A percentile compares a stretch with the other conserved stretches of the same genome.
Conservation (phyloP, 768 basidiomycete genomes). For the Hirschioporus abietinus region DNA sequence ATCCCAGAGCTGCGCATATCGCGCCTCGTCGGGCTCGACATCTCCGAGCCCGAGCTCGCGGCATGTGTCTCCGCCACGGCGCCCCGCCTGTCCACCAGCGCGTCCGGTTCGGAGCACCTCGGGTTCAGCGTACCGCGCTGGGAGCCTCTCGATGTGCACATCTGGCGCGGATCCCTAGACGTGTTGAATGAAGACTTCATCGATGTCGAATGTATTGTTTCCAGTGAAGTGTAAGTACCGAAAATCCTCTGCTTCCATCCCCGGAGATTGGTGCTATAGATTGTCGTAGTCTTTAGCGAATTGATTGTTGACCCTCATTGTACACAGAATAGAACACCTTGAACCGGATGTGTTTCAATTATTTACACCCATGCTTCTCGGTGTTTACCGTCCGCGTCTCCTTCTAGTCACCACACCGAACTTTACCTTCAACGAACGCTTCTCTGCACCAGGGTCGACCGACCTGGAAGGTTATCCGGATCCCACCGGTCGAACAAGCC, state of each 20-base stretch:
- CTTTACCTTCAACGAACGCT: conserved; percentile 76
- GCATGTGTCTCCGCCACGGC: conserved; percentile 45
- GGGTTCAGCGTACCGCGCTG: conserved; percentile 38
- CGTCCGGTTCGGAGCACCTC: conserved; percentile 13
- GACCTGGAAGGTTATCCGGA: conserved; percentile 53
- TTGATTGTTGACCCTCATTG: background rate
- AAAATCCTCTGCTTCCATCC: background rate
- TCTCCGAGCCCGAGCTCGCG: conserved; percentile 46
- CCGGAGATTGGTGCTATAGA: background rate
- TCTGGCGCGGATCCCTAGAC: conserved; percentile 77
- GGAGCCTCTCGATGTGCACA: conserved; percentile 57
- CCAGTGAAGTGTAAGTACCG: conserved; percentile 70
- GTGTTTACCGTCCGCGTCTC: conserved; percentile 67
- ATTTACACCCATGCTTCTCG: conserved; percentile 70
- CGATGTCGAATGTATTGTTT: conserved; percentile 64
- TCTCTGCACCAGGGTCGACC: conserved; percentile 48
- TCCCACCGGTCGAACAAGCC: conserved; percentile 68
- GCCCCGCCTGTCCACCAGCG: conserved; percentile 28
- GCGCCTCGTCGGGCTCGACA: conserved; percentile 65
- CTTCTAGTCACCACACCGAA: conserved; percentile 83
- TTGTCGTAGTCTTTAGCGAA: background rate
- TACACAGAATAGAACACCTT: conserved; percentile 73
- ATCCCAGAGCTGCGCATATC: conserved; percentile 54
- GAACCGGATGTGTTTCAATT: conserved; percentile 48
- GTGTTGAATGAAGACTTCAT: conserved; percentile 60